Evolutionary conservation across 164 flowering plant genomes (phyloP).

Genomic region (Cinnamomum chago): DNA sequence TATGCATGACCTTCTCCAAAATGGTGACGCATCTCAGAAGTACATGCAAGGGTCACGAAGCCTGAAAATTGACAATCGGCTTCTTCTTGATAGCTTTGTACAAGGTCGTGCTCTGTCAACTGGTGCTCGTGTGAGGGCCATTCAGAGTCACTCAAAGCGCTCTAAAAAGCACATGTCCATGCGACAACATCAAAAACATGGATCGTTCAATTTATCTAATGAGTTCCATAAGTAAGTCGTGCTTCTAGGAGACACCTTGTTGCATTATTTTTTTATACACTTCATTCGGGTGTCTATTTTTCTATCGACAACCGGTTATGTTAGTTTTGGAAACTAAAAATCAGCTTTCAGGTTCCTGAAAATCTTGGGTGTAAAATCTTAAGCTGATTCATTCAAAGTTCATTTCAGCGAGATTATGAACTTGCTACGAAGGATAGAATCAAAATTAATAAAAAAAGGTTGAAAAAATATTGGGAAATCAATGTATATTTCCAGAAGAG

Average conservation of each 20-base stretch:
- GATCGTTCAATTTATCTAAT: conserved; percentile 52
- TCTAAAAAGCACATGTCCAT: conserved; percentile 71
- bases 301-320: background rate
- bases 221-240: conserved; percentile 54
- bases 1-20: conserved; percentile 59
- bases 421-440: too few relatives aligned
- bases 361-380: background rate
- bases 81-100: conserved; percentile 69
- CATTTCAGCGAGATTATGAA: too few relatives aligned
- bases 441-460: too few relatives aligned
- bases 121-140: conserved; percentile 31
- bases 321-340: background rate
- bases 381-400: background rate
- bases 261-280: too few relatives aligned
- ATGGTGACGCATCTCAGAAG: conserved; percentile 74
- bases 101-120: conserved; percentile 26
- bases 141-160: conserved; percentile 49
- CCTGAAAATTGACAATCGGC: conserved; percentile 56
- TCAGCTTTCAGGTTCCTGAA: background rate
- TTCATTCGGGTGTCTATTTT: too few relatives aligned
- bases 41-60: conserved; percentile 67
- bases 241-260: background rate
- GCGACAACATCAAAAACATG: conserved; percentile 55
- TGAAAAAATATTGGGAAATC: too few relatives aligned
- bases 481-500: too few relatives aligned